Evolutionary conservation across 2,329 filamentous ascomycete genomes (phyloP), one percentile per base, ranked within the genome.

Genomic region (Colletotrichum navitas): DNA sequence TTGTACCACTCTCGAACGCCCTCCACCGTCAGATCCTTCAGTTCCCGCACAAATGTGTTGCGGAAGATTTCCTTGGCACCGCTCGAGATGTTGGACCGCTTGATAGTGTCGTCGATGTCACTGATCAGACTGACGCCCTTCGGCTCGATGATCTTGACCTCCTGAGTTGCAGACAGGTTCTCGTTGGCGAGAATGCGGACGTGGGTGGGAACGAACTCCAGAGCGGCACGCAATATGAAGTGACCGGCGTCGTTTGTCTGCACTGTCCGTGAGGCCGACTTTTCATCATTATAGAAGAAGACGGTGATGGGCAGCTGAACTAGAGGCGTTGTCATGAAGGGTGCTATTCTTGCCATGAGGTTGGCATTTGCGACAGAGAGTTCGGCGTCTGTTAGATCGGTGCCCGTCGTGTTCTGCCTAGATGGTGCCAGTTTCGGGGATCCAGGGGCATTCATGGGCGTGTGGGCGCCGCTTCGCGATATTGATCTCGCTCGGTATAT

Each of bases 41-140:
- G 85, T 55, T 98, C 94, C 12, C 95, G 91, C 64, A 98, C 92
- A 79, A 99, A 99, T 0, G 94, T 96, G 80, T 98, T 98, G 69
- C 95, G 91, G 80, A 98, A 98, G 73, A 98, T 98, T 79, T 98
- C 96, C 71, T 94, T 91, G 0, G 95, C 92, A 8, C 97, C 96
- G 63, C 89, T 89, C 2, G 90, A 89, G 74, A 99, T 98, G 68
- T 95, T 97, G 26, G 96, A 98, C 77, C 94, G 92, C 80, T 99
- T 99, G 79, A 99, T 92, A 0, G 96, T 99, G 81, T 99, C 96
- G 78, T 99, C 96, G 74, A 99, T 96, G 79, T 99, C 96, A 79
- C 94, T 98, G 79, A 99, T 98, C 70, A 99, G 79, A 80, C 95
- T 98, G 73, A 99, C 89, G 51, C 96, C 96, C 29, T 85, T 85